Evolutionary conservation across 495 filamentous ascomycete species (phyloP).

Genomic region (Chaetomium cochliodes): DNA sequence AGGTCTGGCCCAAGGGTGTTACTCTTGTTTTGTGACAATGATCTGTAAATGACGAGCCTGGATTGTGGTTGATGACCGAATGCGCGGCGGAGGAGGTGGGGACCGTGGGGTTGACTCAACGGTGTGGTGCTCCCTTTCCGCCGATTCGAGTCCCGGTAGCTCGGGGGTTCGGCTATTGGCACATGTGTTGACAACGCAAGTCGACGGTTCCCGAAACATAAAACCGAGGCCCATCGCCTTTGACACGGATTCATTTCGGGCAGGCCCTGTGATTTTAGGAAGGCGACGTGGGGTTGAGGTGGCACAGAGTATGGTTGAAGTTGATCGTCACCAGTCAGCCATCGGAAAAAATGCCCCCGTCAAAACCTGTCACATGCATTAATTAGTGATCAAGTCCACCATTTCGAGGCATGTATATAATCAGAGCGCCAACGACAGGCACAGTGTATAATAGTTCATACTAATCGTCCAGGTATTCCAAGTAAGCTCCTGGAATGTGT

Average conservation of each 20-base stretch:
- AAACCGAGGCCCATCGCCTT: conserved; percentile 2
- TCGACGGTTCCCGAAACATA: neutral
- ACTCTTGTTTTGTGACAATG: neutral
- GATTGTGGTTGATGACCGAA: neutral
- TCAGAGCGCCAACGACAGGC: no score
- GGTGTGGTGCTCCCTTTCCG: neutral
- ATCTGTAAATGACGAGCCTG: neutral
- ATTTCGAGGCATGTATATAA: no score
- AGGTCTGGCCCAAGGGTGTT: neutral
- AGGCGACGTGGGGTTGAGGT: neutral
- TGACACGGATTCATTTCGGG: neutral
- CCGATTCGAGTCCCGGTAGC: neutral
- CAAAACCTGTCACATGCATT: no score
- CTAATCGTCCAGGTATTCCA: no score
- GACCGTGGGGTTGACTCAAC: neutral
- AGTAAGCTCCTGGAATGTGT: no score
- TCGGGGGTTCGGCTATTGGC: neutral
- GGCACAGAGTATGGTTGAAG: no score
- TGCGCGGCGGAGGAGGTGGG: neutral
- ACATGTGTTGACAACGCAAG: neutral
- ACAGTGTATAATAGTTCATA: no score
- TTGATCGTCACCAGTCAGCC: no score
- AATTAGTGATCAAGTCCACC: no score
- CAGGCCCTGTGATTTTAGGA: neutral
- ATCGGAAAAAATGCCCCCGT: no score